Conservation (phyloP, 2,329 filamentous ascomycete genomes). For the Trichoderma asperellum region DNA sequence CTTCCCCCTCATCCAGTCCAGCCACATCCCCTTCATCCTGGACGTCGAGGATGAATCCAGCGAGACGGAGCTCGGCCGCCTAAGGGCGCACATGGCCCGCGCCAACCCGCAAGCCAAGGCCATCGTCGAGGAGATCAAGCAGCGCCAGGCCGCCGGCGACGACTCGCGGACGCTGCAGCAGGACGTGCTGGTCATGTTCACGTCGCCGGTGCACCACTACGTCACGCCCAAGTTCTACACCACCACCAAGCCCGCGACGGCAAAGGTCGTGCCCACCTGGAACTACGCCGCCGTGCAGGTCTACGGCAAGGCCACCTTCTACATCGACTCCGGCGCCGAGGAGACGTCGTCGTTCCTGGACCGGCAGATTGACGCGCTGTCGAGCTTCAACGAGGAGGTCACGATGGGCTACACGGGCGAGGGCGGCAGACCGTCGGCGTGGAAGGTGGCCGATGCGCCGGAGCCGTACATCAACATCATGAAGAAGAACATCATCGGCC, state of each 20-base stretch:
- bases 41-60: constrained; percentile 51
- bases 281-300: constrained; percentile 69
- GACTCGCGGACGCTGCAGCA: constrained; percentile 42
- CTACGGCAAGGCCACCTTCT: constrained; percentile 61
- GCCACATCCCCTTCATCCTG: constrained; percentile 64
- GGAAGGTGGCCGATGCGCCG: constrained; percentile 63
- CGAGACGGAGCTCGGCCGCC: constrained; percentile 46
- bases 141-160: constrained; percentile 11
- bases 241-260: constrained; percentile 65
- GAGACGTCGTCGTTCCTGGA: constrained; percentile 54
- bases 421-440: constrained; percentile 43
- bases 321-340: constrained; percentile 51
- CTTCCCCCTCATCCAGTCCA: constrained; percentile 59
- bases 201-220: constrained; percentile 61
- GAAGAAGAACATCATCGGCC: constrained; percentile 62
- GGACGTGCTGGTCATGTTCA: constrained; percentile 68
- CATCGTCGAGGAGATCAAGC: constrained; percentile 53
- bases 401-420: constrained; percentile 60
- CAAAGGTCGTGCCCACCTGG: constrained; percentile 73
- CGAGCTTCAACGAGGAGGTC: constrained; percentile 52
- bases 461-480: constrained; percentile 58
- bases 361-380: constrained; percentile 58
- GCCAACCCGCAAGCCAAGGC: constrained; percentile 67
- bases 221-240: constrained; percentile 71
- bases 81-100: constrained; percentile 66